Evolutionary conservation across 148 eudicot species (phyloP).

Genomic region (Camellia lanceoleosa): DNA sequence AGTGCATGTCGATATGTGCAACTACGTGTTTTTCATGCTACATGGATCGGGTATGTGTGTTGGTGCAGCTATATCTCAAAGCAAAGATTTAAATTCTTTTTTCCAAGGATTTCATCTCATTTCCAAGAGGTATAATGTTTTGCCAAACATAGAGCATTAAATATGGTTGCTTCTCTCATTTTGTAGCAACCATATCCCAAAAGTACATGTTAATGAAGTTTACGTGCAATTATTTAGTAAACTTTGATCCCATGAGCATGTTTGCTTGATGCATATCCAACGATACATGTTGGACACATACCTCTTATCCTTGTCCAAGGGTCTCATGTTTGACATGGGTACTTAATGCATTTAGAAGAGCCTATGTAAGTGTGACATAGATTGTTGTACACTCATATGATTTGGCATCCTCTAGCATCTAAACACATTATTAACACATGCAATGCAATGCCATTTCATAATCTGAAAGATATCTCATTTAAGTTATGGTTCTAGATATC

Average conservation of each 20-base stretch:
- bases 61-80: neutral
- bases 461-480: neutral
- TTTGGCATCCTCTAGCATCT: neutral
- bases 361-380: neutral
- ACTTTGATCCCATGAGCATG: neutral
- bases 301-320: neutral
- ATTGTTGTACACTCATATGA: neutral
- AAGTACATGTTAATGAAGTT: neutral
- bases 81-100: no score
- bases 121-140: no score
- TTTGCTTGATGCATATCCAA: slow-evolving; percentile 7
- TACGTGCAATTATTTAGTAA: neutral
- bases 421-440: neutral
- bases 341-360: neutral
- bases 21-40: neutral
- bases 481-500: neutral
- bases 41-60: neutral
- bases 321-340: neutral
- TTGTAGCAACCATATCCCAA: neutral
- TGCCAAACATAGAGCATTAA: neutral
- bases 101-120: no score
- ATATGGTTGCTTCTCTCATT: neutral
- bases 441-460: neutral
- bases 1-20: neutral
- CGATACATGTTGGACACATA: neutral